A percentile compares a stretch with the other conserved stretches of the same genome.
These are phyloP conservation scores for Samsoniella hepiali DNA, from an alignment of 2,329 filamentous ascomycete species.

Conservation along the genomic window DNA sequence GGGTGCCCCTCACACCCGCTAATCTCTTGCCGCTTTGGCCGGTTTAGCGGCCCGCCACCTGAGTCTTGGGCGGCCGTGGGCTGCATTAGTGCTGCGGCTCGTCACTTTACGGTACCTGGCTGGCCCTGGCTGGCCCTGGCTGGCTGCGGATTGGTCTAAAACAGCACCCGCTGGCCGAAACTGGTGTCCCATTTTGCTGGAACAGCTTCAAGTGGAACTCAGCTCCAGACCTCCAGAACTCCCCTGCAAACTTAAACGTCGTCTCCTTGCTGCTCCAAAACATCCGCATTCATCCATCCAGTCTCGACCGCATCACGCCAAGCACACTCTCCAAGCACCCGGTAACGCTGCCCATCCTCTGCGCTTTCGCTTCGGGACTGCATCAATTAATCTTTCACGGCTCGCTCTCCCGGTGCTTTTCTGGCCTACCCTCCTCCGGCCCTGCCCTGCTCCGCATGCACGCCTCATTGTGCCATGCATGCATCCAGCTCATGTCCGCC, in stretches of 20 bases:
- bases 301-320: not conserved
- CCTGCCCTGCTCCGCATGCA: not conserved
- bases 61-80: not conserved
- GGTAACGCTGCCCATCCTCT: not conserved
- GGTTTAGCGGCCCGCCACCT: not conserved
- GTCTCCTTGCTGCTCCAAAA: not conserved
- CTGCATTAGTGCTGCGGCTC: slow-evolving; percentile 1
- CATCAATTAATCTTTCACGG: not conserved
- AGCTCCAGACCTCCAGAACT: not conserved
- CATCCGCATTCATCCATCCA: not conserved
- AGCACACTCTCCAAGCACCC: not conserved
- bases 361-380: not conserved
- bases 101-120: not conserved
- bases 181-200: not conserved
- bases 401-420: not conserved
- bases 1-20: not conserved
- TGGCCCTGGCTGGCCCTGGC: not conserved
- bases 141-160: not conserved
- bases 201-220: not conserved
- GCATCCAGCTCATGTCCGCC: not conserved
- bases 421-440: not conserved
- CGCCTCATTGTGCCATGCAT: not conserved
- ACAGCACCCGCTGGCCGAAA: not conserved
- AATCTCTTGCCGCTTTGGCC: not conserved
- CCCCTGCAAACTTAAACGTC: slow-evolving; percentile 11